Evolutionary conservation across 257 asterid species (phyloP), one percentile per base, ranked within the genome.

Genomic region (Przewalskia tangutica): DNA sequence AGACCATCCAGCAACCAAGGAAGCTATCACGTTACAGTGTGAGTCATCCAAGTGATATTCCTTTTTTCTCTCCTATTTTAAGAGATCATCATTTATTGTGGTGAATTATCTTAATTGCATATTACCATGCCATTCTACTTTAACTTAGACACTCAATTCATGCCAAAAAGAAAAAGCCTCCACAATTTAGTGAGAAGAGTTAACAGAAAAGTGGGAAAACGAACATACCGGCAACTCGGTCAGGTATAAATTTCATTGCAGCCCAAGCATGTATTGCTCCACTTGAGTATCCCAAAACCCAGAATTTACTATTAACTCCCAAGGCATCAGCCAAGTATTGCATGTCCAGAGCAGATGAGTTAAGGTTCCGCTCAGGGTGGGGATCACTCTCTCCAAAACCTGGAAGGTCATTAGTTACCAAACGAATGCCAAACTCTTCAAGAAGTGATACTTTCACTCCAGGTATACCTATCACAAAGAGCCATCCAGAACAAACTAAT

Each of bases 331-430:
- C 95, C 84, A 95, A 77, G 84, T 89, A 81, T 36, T 86, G 85
- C 95, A 92, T 86, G 89, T 93, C 98, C 80, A 87, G 20, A 65
- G 98, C 97, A 2, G 99, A 95, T n/a, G 97, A 89, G 80, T 85
- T 88, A 54, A 92, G 99, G 53, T 85, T 84, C 63, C 98, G 85
- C 32, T 59, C 85, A 12, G 91, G 89, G 81, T 93, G 95, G 50
- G 98, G 95, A 84, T 92, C 96, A 8, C 99, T 93, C 88, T 93
- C 99, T 77, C 99, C 99, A 82, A 93, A 95, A 54, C 99, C 98
- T 40, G 99, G 97, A 66, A 91, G 97, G 85, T 95, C 99, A 23
- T 93, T 93, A 79, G 95, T 84, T 77, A 95, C 86, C 66, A 95
- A 83, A 34, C 93, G 92, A 82, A 93, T 90, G 59, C 99, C 99